phyloP scores from a whole-genome alignment of 768 basidiomycete species.

The Boletus vinaceobasis region DNA sequence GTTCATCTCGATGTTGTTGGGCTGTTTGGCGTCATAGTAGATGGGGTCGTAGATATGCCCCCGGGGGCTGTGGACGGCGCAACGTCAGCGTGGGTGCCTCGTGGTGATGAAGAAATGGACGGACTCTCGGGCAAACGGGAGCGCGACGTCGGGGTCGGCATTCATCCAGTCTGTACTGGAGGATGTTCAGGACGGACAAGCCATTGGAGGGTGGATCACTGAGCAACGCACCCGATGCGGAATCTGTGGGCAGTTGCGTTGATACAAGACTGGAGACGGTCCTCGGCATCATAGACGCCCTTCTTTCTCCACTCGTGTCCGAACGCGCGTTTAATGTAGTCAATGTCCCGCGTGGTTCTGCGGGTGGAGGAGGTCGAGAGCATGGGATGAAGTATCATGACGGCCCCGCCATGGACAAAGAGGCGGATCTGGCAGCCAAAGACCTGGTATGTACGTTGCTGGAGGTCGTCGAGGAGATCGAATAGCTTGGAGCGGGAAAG shows the following conservation, averaged over 20 bases:
- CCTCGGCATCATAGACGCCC: conserved; percentile 50
- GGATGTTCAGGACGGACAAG: neutral
- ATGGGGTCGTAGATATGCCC: conserved; percentile 55
- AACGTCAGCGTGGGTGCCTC: conserved; percentile 6
- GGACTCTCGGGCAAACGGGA: conserved; percentile 64
- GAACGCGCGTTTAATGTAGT: conserved; percentile 64
- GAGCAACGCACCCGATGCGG: conserved; percentile 41
- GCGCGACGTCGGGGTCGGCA: conserved; percentile 64
- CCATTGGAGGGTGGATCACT: neutral
- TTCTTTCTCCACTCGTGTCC: conserved; percentile 47
- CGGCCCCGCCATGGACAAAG: conserved; percentile 70
- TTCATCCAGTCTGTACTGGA: conserved; percentile 68
- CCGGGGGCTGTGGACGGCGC: conserved; percentile 11
- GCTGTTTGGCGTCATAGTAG: conserved; percentile 47
- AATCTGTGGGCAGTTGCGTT: conserved; percentile 48
- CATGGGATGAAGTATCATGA: conserved; percentile 62
- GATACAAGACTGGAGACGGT: conserved; percentile 56
- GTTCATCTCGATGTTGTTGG: conserved; percentile 49
- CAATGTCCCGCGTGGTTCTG: conserved; percentile 61
- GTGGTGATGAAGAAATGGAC: conserved; percentile 20
- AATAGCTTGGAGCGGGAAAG: conserved; percentile 36
- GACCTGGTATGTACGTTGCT: conserved; percentile 40
- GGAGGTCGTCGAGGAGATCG: conserved; percentile 49
- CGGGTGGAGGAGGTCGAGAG: conserved; percentile 40
- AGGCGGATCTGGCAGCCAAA: conserved; percentile 57